Base-by-base conservation (phyloP, 1,139 yeast genomes). In the Casaregolazyma suthepensis region DNA sequence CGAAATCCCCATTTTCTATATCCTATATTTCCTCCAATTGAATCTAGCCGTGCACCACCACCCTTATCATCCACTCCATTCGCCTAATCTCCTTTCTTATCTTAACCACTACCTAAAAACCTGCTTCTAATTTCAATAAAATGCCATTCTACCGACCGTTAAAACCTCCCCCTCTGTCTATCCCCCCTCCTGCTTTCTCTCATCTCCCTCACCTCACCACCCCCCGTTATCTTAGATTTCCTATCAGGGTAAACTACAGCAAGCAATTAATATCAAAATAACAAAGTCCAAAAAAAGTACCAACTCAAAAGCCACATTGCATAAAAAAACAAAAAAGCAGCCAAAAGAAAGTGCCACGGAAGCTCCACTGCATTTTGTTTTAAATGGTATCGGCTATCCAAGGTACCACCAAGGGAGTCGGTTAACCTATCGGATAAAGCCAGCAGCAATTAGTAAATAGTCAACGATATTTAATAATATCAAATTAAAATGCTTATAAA, bases 381-480 rank as follows among this genome's bases (percentile, higher is more conserved):
- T 26, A 26, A 26, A 22, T 26, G 12, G 12, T 26, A 26, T 26
- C 12, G 31, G 26, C 4, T 22, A 22, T 22, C 26, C 4, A 22
- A 5, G 26, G 26, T 22, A 26, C 31, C 31, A 26, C 31, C 31
- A 26, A 26, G 31, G 31, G 26, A 22, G 26, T 9, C 5, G 12
- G 12, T 2, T 9, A 26, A 26, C 5, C 31, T n/a, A n/a, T n/a
- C n/a, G n/a, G n/a, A n/a, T n/a, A n/a, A n/a, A n/a, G n/a, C n/a
- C n/a, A n/a, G n/a, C n/a, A n/a, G n/a, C n/a, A n/a, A n/a, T n/a
- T n/a, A n/a, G n/a, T n/a, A n/a, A n/a, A n/a, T n/a, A n/a, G n/a
- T n/a, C n/a, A n/a, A n/a, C n/a, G n/a, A 22, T 29, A 23, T 53
- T 35, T 45, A 42, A 52, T 37, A 31, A 50, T 53, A 31, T 43